These are phyloP conservation scores for Eustoma russellianum DNA, from an alignment of 257 asterid genomes.

Conservation along the genomic window DNA sequence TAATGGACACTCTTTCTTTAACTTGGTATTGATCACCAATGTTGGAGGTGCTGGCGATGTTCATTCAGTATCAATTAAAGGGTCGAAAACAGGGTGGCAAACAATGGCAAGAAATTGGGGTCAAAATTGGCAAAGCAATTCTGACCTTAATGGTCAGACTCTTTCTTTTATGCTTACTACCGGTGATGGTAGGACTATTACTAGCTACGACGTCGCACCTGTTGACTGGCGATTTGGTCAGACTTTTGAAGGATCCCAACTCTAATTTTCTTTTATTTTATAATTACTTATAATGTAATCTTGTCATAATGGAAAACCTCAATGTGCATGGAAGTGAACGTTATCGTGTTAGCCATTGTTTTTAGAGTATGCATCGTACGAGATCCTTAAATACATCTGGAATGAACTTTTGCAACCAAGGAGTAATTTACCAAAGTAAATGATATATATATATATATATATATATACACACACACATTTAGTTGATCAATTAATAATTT, in stretches of 20 bases:
- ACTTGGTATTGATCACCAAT: conserved; percentile 40
- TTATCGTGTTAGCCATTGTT: too few relatives aligned
- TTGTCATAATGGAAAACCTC: too few relatives aligned
- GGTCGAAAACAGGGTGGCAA: conserved; percentile 36
- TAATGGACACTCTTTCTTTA: conserved; percentile 46
- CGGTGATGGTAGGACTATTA: conserved; percentile 32
- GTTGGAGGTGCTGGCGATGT: conserved; percentile 47
- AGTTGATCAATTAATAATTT: too few relatives aligned
- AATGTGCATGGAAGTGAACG: too few relatives aligned
- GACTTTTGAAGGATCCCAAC: conserved; percentile 33
- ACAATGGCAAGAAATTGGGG: conserved; percentile 46
- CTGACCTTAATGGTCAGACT: conserved; percentile 38
- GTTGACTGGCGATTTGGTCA: conserved; percentile 39
- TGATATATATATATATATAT: too few relatives aligned
- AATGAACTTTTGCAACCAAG: too few relatives aligned
- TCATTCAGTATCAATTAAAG: conserved; percentile 31
- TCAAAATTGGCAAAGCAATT: conserved; percentile 48
- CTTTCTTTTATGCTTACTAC: conserved; percentile 31
- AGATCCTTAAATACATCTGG: too few relatives aligned
- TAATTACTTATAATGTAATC: too few relatives aligned
- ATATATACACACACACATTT: too few relatives aligned
- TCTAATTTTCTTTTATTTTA: conserved; percentile 12
- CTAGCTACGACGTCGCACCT: conserved; percentile 28
- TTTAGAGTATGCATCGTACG: too few relatives aligned
- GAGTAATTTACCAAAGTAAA: too few relatives aligned